Conservation (phyloP, 257 asterid genomes). For the Plectranthus barbatus region DNA sequence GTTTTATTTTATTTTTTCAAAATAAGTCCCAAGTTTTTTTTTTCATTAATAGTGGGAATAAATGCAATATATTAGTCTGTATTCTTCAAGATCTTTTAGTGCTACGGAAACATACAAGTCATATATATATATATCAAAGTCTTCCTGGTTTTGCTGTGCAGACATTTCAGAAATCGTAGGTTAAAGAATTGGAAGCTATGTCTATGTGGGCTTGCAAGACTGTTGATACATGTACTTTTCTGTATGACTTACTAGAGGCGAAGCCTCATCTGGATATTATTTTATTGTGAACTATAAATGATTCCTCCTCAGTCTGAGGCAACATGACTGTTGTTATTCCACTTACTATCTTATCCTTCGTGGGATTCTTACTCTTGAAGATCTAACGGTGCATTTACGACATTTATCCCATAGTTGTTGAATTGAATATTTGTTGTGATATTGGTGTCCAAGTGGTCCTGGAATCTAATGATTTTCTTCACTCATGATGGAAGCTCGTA, state of each 20-base stretch:
- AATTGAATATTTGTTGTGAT: not conserved
- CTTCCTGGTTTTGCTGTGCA: not conserved
- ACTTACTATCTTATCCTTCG: not conserved
- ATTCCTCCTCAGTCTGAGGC: not conserved
- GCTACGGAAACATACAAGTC: not conserved
- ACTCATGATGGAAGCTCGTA: conserved; percentile 1
- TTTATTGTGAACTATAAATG: conserved; percentile 1
- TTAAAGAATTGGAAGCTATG: not conserved
- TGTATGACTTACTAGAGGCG: not conserved
- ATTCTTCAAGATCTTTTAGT: not conserved
- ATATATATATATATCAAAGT: too few species aligned
- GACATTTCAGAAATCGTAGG: not conserved
- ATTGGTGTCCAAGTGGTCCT: conserved; percentile 18
- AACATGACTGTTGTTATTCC: not conserved
- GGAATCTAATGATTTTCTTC: not conserved
- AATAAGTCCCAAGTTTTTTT: too few species aligned
- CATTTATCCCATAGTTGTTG: conserved; percentile 4
- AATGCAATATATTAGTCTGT: not conserved
- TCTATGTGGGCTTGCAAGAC: not conserved
- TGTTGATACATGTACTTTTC: not conserved
- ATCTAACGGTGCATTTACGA: not conserved
- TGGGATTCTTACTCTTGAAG: not conserved
- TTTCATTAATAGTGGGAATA: not conserved
- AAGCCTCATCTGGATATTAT: not conserved
- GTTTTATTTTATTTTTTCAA: too few species aligned